phyloP scores from a whole-genome alignment of 139 green algal genomes.

The Picochlorum costavermella region DNA sequence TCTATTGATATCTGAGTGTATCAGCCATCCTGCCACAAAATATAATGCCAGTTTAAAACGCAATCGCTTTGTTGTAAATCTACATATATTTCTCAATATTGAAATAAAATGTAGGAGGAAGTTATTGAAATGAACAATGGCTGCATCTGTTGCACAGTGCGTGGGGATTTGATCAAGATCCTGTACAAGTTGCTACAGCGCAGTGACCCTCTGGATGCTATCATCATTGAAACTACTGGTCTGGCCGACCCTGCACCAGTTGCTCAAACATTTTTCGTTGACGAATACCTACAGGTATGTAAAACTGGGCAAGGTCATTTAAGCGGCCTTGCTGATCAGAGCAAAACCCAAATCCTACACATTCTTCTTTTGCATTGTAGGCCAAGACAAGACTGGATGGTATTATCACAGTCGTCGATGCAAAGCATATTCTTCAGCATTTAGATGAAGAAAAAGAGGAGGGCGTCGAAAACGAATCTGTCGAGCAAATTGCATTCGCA shows the following conservation, averaged over 20 bases:
- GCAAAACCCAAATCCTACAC: background rate
- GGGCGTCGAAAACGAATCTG: slow-evolving; percentile 64
- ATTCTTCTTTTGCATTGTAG: slow-evolving; percentile 15
- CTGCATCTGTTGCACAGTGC: slow-evolving; percentile 37
- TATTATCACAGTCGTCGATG: slow-evolving; percentile 76
- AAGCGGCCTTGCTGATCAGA: no score
- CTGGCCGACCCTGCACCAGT: slow-evolving; percentile 85
- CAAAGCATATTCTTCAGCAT: slow-evolving; percentile 69
- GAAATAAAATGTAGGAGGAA: slow-evolving; percentile 46
- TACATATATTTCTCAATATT: background rate
- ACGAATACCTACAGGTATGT: slow-evolving; percentile 35
- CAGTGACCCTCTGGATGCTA: slow-evolving; percentile 65
- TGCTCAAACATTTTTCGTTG: slow-evolving; percentile 82
- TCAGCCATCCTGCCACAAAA: background rate
- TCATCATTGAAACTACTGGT: slow-evolving; percentile 83
- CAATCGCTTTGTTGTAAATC: no score
- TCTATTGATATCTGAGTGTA: background rate
- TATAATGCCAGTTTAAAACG: background rate
- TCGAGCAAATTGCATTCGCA: slow-evolving; percentile 74
- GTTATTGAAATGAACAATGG: slow-evolving; percentile 74
- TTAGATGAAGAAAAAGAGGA: slow-evolving; percentile 76
- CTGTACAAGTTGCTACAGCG: slow-evolving; percentile 70
- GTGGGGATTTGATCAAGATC: slow-evolving; percentile 77
- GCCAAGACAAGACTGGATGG: slow-evolving; percentile 31
- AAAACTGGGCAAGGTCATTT: background rate